Base-by-base conservation (phyloP, 176 grass and related monocot species). In the Avena eriantha region DNA sequence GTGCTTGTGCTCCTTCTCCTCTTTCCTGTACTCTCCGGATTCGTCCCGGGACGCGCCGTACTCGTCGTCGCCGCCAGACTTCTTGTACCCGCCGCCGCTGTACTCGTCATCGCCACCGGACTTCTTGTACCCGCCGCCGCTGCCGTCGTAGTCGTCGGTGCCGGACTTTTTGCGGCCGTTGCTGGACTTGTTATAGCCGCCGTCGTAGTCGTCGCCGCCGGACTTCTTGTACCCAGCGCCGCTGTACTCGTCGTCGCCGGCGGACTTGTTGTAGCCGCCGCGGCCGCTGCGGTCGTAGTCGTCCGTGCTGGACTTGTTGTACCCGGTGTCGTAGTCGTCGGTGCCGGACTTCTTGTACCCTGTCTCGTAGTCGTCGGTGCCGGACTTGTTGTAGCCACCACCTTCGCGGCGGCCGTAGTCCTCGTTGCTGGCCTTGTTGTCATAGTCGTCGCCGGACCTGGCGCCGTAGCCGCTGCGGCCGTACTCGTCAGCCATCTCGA, bases 1-100 rank as follows among this genome's bases (percentile, higher is more conserved):
- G 72, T 87, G 53, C 90, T 98, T 95, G 90, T 93, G 91, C 10
- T 85, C 80, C 83, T 93, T 95, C 81, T 83, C 95, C 80, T 95
- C 93, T 76, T 93, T 91, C 80, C 59, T 68, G 54, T 92, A 95
- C 76, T 58, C 80, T 55, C 86, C 91, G 12, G 87, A 79, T 0
- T 90, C 89, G 23, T 90, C 82, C 35, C 82, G 58, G 15, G 75
- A 57, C 10, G 65, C 80, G 3, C 76, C 79, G 50, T 81, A 78
- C 70, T 85, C 77, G 0, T 34, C 72, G 19, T 33, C 78, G 67
- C 1, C 76, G 49, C 48, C 22, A 0, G 75, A 18, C 46, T 67
- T 85, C 19, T 23, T 24, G 73, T 85, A 85, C 47, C 47, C 73
- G 17, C 23, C 65, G 14, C 47, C 31, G 65, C 51, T 47, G 12